phyloP scores from a whole-genome alignment of 2,329 filamentous ascomycete species.

The Monosporascus sp. region DNA sequence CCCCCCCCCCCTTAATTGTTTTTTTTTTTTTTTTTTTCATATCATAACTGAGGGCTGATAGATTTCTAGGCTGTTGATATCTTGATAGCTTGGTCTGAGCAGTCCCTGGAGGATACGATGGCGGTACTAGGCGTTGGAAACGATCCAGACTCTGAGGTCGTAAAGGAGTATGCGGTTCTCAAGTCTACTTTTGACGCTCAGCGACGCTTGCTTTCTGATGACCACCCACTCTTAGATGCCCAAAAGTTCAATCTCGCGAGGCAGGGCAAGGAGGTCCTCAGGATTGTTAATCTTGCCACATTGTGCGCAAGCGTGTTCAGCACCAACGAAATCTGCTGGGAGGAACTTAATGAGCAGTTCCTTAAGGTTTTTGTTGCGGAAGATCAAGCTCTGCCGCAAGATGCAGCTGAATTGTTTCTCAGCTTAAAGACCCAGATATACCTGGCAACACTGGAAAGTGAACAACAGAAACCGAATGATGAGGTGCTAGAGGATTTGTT shows the following conservation, averaged over 20 bases:
- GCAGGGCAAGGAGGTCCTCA: constrained; percentile 23
- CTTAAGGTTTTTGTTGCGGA: constrained; percentile 24
- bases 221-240: constrained; percentile 18
- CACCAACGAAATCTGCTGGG: constrained; percentile 25
- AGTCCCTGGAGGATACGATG: constrained; percentile 29
- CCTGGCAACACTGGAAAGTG: constrained; percentile 23
- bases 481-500: constrained; percentile 24
- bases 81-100: constrained; percentile 26
- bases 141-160: constrained; percentile 23
- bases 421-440: constrained; percentile 28
- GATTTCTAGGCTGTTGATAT: constrained; percentile 26
- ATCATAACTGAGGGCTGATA: constrained; percentile 9
- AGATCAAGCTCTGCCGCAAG: constrained; percentile 19
- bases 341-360: constrained; percentile 27
- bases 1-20: too few relatives aligned
- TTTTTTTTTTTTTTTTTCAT: background rate
- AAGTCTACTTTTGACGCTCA: constrained; percentile 23
- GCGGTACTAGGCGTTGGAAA: constrained; percentile 16
- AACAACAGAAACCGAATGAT: constrained; percentile 18
- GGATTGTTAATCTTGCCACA: constrained; percentile 26
- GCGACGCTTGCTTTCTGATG: constrained; percentile 20
- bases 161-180: constrained; percentile 22
- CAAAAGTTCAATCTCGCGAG: constrained; percentile 20
- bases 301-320: constrained; percentile 28
- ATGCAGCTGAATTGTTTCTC: constrained; percentile 25